Conservation (phyloP, 2,329 filamentous ascomycete species). For the Orbilia oligospora region DNA sequence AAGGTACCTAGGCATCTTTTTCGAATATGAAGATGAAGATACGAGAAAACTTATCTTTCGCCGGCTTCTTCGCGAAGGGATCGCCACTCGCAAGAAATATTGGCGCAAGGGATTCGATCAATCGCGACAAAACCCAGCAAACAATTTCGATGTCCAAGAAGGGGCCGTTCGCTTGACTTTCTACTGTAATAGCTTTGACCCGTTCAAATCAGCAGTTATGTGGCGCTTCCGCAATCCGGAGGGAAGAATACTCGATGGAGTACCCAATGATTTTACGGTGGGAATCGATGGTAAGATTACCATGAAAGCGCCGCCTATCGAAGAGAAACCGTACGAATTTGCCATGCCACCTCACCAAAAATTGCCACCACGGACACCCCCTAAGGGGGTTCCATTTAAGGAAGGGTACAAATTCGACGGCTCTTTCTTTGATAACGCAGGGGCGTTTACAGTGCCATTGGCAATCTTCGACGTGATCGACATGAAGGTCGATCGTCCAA, state of each 20-base stretch:
- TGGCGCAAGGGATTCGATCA: neutral
- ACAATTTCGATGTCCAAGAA: neutral
- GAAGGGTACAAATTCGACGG: conserved; percentile 13
- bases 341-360: neutral
- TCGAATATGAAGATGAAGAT: neutral
- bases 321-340: neutral
- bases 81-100: neutral
- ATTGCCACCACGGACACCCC: conserved; percentile 23
- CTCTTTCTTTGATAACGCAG: conserved; percentile 9
- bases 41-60: neutral
- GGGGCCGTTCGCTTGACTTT: too few relatives aligned
- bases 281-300: conserved; percentile 17
- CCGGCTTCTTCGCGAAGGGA: neutral
- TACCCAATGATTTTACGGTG: neutral
- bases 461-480: conserved; percentile 2
- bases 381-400: neutral
- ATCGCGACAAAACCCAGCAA: neutral
- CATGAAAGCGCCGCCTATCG: neutral
- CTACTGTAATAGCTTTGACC: too few relatives aligned
- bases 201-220: too few relatives aligned
- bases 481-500: conserved; percentile 2
- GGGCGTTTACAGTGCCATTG: neutral
- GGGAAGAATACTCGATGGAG: neutral
- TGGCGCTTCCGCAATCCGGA: too few relatives aligned
- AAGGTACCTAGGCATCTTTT: conserved; percentile 5